phyloP scores from a whole-genome alignment of 2,329 filamentous ascomycete genomes.

The Phialophora macrospora region DNA sequence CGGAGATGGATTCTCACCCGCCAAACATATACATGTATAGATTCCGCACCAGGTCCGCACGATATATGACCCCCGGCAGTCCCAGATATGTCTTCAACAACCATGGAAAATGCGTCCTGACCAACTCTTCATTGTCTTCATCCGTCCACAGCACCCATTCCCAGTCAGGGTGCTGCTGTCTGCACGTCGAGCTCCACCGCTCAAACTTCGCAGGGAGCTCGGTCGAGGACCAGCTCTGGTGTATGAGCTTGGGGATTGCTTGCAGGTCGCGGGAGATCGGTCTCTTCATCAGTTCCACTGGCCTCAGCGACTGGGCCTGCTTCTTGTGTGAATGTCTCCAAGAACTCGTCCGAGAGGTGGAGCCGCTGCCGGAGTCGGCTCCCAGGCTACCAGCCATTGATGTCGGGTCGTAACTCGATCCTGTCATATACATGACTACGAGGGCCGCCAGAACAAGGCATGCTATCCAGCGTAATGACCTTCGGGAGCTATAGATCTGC shows the following conservation, averaged over 20 bases:
- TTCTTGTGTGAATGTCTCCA: slow-evolving; percentile 9
- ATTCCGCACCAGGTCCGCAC: slow-evolving; percentile 44
- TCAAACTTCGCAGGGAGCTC: slow-evolving; percentile 40
- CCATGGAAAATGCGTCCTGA: slow-evolving; percentile 44
- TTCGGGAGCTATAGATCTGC: slow-evolving; percentile 26
- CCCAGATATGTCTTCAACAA: slow-evolving; percentile 42
- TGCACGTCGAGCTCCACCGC: slow-evolving; percentile 44
- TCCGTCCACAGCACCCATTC: slow-evolving; percentile 49
- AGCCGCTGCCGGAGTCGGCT: not conserved
- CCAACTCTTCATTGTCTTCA: slow-evolving; percentile 45
- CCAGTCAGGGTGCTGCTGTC: slow-evolving; percentile 43
- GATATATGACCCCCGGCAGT: slow-evolving; percentile 44
- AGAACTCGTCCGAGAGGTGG: not conserved
- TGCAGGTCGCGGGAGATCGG: slow-evolving; percentile 34
- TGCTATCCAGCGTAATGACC: slow-evolving; percentile 28
- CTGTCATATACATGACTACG: slow-evolving; percentile 24
- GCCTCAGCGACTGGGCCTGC: slow-evolving; percentile 26
- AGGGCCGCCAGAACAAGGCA: slow-evolving; percentile 31
- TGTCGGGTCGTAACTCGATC: slow-evolving; percentile 21
- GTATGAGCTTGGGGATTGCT: slow-evolving; percentile 38
- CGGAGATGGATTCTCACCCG: slow-evolving; percentile 29
- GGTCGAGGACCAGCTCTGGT: slow-evolving; percentile 39
- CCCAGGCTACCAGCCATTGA: not conserved
- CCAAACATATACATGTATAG: slow-evolving; percentile 49
- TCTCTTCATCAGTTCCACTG: slow-evolving; percentile 29